Evolutionary conservation across 257 asterid genomes (phyloP), one percentile per base, ranked within the genome.

Genomic region (Phtheirospermum japonicum): DNA sequence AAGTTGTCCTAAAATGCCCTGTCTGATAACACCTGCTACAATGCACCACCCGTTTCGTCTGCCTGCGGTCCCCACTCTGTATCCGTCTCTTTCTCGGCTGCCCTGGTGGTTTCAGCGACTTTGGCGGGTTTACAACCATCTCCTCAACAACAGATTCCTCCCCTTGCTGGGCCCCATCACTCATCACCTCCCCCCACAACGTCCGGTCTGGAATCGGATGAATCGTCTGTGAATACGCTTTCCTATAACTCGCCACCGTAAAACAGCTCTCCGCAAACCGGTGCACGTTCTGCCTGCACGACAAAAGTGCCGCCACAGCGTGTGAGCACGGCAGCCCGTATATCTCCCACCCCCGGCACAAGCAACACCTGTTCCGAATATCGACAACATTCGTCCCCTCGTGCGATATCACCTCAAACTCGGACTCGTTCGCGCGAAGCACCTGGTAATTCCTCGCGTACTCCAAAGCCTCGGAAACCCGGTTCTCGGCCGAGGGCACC

Each of bases 11-110:
- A 75, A 88, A 83, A 75, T 88, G 96, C 7, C 96, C 94, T 0
- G 90, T 76, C 77, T 85, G 90, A 63, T 83, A 77, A 67, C 96
- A 88, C 14, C 94, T 82, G 79, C 96, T 83, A 71, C 94, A 85
- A 57, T 71, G 90, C 73, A 82, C 94, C 7, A 79, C 84, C 46
- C 94, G 68, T 67, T 82, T 87, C 11, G 64, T 64, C 66, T 36
- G 79, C 9, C 73, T 66, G 6, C 72, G 61, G 18, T 80, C 88
- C 36, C 74, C 88, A 1, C 40, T 45, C 8, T 74, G 74, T 42
- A 16, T 0, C 31, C 90, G 67, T 74, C 75, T 83, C 60, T 83
- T 84, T 73, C 85, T 75, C 0, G 82, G 79, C 39, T 67, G 83
- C 4, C 74, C 84, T 0, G 82, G 79, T 2, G 82, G 78, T 59